phyloP scores from a whole-genome alignment of 768 basidiomycete species.

The Plicaturopsis crispa region DNA sequence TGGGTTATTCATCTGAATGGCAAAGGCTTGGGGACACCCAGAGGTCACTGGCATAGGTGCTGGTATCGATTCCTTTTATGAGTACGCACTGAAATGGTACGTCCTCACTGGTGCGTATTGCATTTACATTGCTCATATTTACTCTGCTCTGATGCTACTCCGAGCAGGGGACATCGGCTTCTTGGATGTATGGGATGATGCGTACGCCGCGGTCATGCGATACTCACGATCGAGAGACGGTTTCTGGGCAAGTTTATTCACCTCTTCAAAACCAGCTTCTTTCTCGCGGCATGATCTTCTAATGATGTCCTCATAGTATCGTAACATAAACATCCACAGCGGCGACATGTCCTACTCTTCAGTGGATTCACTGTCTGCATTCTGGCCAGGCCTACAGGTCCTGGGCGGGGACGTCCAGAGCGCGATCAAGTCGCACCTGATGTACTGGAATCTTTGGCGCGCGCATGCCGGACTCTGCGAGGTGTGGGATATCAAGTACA shows the following conservation, averaged over 20 bases:
- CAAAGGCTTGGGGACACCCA: constrained; percentile 67
- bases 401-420: constrained; percentile 79
- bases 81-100: constrained; percentile 92
- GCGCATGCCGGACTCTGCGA: constrained; percentile 78
- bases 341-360: constrained; percentile 70
- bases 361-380: constrained; percentile 95
- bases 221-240: constrained; percentile 79
- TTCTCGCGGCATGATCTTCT: background rate
- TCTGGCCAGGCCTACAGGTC: constrained; percentile 96
- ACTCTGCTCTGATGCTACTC: background rate
- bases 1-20: constrained; percentile 6
- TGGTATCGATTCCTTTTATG: constrained; percentile 93
- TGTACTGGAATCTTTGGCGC: constrained; percentile 43
- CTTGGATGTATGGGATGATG: constrained; percentile 78
- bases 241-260: constrained; percentile 61
- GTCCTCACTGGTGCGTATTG: constrained; percentile 62
- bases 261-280: constrained; percentile 1
- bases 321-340: constrained; percentile 70
- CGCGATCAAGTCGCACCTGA: constrained; percentile 87
- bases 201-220: constrained; percentile 79
- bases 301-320: constrained; percentile 48
- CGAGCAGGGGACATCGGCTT: constrained; percentile 66
- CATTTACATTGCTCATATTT: background rate
- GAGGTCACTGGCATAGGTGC: constrained; percentile 83
- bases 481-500: constrained; percentile 78